These are phyloP conservation scores for Leptodontidium sp. DNA, from an alignment of 2,329 filamentous ascomycete genomes.

Conservation along the genomic window DNA sequence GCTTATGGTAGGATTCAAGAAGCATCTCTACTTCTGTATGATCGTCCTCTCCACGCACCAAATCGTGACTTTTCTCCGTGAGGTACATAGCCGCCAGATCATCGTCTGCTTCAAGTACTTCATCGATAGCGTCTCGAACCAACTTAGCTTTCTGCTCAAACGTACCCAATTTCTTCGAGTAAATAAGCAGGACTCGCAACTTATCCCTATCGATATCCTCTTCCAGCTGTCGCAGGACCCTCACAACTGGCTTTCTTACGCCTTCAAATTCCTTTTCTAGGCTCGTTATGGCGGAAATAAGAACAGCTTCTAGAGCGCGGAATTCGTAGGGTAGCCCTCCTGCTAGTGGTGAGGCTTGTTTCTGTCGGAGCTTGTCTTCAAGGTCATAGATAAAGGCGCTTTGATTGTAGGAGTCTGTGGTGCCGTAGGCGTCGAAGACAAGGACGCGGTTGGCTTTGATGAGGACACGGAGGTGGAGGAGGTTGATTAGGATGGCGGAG, in stretches of 20 bases:
- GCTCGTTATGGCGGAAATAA: slow-evolving; percentile 91
- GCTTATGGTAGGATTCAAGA: slow-evolving; percentile 95
- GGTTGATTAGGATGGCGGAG: slow-evolving; percentile 91
- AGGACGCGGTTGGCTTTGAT: slow-evolving; percentile 95
- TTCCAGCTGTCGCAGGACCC: slow-evolving; percentile 87
- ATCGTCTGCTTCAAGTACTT: slow-evolving; percentile 94
- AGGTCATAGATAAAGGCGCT: slow-evolving; percentile 98
- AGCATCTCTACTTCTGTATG: slow-evolving; percentile 98
- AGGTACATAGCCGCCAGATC: slow-evolving; percentile 95
- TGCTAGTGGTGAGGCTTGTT: slow-evolving; percentile 64
- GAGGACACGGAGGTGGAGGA: slow-evolving; percentile 93
- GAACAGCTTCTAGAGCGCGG: slow-evolving; percentile 90
- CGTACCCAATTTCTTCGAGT: slow-evolving; percentile 93
- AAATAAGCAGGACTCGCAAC: slow-evolving; percentile 86
- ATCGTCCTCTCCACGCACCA: slow-evolving; percentile 78
- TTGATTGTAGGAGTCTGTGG: slow-evolving; percentile 92
- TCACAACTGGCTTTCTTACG: slow-evolving; percentile 89
- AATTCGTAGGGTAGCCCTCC: slow-evolving; percentile 90
- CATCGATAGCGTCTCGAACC: slow-evolving; percentile 93
- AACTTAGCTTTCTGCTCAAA: slow-evolving; percentile 97
- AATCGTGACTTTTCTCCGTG: slow-evolving; percentile 82
- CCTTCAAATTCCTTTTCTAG: slow-evolving; percentile 95
- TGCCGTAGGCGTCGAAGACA: slow-evolving; percentile 95
- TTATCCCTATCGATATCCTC: slow-evolving; percentile 97
- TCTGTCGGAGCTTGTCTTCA: slow-evolving; percentile 89